Evolutionary conservation across 768 basidiomycete genomes (phyloP).

Genomic region (Fibroporia radiculosa): DNA sequence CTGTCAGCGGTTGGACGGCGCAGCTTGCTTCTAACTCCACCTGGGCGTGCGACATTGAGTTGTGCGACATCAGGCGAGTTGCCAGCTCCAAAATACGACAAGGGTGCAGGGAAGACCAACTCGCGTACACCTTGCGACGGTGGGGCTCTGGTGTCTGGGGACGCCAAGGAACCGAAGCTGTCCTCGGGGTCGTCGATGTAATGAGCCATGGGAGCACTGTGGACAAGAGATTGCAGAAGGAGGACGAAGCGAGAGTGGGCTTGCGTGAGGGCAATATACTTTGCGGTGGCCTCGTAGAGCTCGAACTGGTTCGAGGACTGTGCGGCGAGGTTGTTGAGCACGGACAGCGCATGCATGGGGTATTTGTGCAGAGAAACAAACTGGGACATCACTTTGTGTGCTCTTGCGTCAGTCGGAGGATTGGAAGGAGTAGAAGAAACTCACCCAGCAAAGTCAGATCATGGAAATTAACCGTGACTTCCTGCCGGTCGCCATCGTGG

Average conservation of each 20-base stretch:
- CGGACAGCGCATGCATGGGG: conserved; percentile 55
- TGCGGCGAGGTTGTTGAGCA: conserved; percentile 22
- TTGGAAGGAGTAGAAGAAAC: conserved; percentile 23
- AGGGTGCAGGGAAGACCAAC: conserved; percentile 68
- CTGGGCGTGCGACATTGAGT: neutral
- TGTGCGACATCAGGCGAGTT: neutral
- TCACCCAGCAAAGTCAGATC: conserved; percentile 62
- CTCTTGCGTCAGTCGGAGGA: neutral
- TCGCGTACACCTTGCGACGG: conserved; percentile 35
- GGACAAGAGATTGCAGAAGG: conserved; percentile 62
- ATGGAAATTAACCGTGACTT: conserved; percentile 44
- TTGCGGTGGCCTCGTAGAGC: conserved; percentile 25
- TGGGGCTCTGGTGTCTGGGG: conserved; percentile 13
- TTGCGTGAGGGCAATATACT: conserved; percentile 41
- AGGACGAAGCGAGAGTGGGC: conserved; percentile 73
- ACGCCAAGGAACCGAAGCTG: conserved; percentile 13
- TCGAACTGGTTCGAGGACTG: conserved; percentile 26
- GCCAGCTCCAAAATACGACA: conserved; percentile 36
- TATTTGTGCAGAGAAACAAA: conserved; percentile 59
- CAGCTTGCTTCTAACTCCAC: neutral
- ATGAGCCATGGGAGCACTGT: conserved; percentile 35
- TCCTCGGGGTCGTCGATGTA: conserved; percentile 22
- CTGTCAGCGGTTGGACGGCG: neutral
- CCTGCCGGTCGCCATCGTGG: conserved; percentile 31
- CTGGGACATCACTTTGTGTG: conserved; percentile 54